These are phyloP conservation scores for Gentiana straminea DNA, from an alignment of 257 asterid genomes.

Conservation along the genomic window DNA sequence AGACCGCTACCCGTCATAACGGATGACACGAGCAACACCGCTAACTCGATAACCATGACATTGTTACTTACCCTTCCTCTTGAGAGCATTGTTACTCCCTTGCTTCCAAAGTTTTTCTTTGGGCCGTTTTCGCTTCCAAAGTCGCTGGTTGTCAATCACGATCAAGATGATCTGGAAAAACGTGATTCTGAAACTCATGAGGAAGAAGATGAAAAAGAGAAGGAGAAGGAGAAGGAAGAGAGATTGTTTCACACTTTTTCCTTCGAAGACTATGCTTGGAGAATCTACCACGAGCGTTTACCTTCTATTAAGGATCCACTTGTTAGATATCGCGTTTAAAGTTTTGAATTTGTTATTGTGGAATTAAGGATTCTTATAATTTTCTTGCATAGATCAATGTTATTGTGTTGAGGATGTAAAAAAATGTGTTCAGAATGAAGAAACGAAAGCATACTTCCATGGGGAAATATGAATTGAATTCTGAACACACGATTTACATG, in stretches of 20 bases:
- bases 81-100: slow-evolving; percentile 38
- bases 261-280: slow-evolving; percentile 73
- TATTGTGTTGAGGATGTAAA: too few relatives aligned
- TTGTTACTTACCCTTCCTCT: slow-evolving; percentile 48
- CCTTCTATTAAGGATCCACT: slow-evolving; percentile 45
- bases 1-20: slow-evolving; percentile 19
- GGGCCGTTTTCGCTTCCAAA: not conserved
- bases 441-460: too few relatives aligned
- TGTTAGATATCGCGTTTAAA: slow-evolving; percentile 27
- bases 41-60: slow-evolving; percentile 29
- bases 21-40: not conserved
- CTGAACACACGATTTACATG: too few relatives aligned
- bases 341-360: too few relatives aligned
- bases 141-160: too few relatives aligned
- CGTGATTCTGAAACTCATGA: not conserved
- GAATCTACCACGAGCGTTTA: slow-evolving; percentile 52
- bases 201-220: slow-evolving; percentile 3
- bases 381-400: too few relatives aligned
- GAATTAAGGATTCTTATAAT: too few relatives aligned
- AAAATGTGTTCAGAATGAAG: too few relatives aligned
- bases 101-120: slow-evolving; percentile 11
- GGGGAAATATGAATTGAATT: too few relatives aligned
- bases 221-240: slow-evolving; percentile 4
- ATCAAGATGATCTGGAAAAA: too few relatives aligned
- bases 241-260: slow-evolving; percentile 35